Evolutionary conservation across 495 filamentous ascomycete species (phyloP), one percentile per base, ranked within the genome.

Genomic region (Trichoderma asperelloides): DNA sequence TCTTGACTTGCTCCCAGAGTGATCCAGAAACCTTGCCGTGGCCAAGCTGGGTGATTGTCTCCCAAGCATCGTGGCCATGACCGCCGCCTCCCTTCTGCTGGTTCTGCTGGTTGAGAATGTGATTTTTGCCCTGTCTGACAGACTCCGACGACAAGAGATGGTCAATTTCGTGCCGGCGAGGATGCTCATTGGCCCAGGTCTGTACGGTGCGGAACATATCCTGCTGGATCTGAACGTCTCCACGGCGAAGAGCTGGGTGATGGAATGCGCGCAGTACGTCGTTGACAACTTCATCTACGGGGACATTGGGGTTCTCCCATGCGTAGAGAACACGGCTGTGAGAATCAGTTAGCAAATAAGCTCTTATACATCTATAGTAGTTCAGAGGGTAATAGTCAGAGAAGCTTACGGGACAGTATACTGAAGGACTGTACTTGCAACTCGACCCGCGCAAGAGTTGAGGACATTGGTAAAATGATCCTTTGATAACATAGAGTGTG

Each of bases 381-480:
- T 5, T 47, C 16, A n/a, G 43, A 47, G 2, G 4, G 43, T 7
- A 33, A 30, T 28, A 49, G n/a, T 18, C 25, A 62, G 21, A 18
- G 41, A 65, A 12, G 73, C 81, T 69, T 77, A 84, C 68, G 94
- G 93, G 3, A 92, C 89, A 39, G 89, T 86, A 72, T 94, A 98
- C 81, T 91, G 82, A 6, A 98, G 77, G 64, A 96, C 89, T 0
- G 84, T 86, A 2, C 89, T 78, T 11, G 93, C 93, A 25, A 97
- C 86, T 25, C 89, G 84, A 15, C 94, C 94, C 2, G 93, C 92
- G 62, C 91, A 91, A 39, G 90, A 82, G 78, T 98, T 98, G 37
- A 98, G 82, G 39, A 93, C 81, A 77, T 98, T 97, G 69, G 90
- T 90, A 72, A 98, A 98, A 74, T 98, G 95, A 71, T 98, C 95